phyloP scores from a whole-genome alignment of 805 yeast genomes.

The Kockiozyma suomiensis region DNA sequence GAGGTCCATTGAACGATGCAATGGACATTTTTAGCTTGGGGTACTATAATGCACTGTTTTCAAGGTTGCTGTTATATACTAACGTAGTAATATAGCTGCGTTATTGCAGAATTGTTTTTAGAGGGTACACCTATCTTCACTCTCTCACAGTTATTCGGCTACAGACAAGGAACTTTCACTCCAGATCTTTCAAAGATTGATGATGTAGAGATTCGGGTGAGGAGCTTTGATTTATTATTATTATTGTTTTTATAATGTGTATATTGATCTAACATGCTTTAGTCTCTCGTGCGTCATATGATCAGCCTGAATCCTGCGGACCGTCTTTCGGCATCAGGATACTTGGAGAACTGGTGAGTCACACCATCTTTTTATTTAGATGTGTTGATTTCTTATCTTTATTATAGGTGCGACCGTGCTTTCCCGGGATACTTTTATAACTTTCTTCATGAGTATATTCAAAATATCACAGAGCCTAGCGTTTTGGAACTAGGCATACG shows the following conservation, averaged over 20 bases:
- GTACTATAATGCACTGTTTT: slow-evolving; percentile 49
- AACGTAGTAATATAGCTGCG: slow-evolving; percentile 51
- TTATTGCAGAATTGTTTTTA: slow-evolving; percentile 80
- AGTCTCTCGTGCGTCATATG: slow-evolving; percentile 59
- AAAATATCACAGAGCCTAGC: slow-evolving; percentile 43
- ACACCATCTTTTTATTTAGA: slow-evolving; percentile 59
- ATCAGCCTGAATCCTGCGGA: slow-evolving; percentile 62
- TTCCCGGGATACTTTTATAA: slow-evolving; percentile 39
- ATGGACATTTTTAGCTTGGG: slow-evolving; percentile 69
- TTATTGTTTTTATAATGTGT: too few species aligned
- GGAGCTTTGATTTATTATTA: neutral
- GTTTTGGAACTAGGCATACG: slow-evolving; percentile 28
- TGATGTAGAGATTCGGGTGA: slow-evolving; percentile 51
- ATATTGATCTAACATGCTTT: neutral
- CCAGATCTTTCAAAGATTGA: slow-evolving; percentile 65
- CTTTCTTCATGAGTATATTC: slow-evolving; percentile 70
- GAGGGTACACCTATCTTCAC: slow-evolving; percentile 90
- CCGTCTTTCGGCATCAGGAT: slow-evolving; percentile 58
- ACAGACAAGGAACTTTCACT: slow-evolving; percentile 64
- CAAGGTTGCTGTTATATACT: neutral
- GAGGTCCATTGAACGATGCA: slow-evolving; percentile 51
- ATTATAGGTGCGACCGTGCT: slow-evolving; percentile 23
- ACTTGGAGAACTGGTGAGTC: slow-evolving; percentile 55
- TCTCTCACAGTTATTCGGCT: slow-evolving; percentile 82
- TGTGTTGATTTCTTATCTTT: too few species aligned